Evolutionary conservation across 305 asterid genomes (phyloP), one percentile per base, ranked within the genome.

Genomic region (Coffea humblotiana): DNA sequence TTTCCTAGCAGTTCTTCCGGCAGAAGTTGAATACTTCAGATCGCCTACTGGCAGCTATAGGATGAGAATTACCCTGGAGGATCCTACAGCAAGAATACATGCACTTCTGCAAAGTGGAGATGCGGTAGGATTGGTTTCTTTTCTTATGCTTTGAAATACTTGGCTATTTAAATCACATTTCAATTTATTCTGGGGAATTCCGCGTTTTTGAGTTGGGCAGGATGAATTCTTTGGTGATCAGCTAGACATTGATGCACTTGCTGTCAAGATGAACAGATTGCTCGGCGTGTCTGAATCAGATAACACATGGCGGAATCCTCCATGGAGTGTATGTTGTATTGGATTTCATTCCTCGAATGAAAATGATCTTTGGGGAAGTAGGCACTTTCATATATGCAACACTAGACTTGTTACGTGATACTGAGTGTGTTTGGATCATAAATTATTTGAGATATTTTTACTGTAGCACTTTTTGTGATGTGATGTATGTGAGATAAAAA

Each of bases 241-340:
- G 21, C 45, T 11, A 23, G 78, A 25, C 7, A 27, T 37, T 7
- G 48, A 56, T 69, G 81, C 19, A 54, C 21, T 52, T 69, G 47
- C 81, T 16, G 37, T 19, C 8, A 78, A 69, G 81, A 69, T 69
- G 81, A 54, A 37, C 60, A 78, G 70, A 35, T 69, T 78, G 60
- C 37, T 69, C 0, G 67, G 60, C 0, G 25, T 54, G 1, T 19
- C 60, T 19, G 76, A 37, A 78, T 23, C 2, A 1, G 32, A 73
- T 54, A 40, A 35, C 23, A 56, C 37, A 23, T 37, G 69, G 32
- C 75, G 70, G 69, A 52, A 56, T 56, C 76, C 81, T 32, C 68
- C 75, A 14, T 23, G 75, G 80, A 51, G 71, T 5, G 43, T 13
- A 43, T 75, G 78, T 23, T 75, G 78, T 14, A 37, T 75, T 13